Evolutionary conservation across 2,329 filamentous ascomycete genomes (phyloP).

Genomic region (Akanthomyces uredinophilus): DNA sequence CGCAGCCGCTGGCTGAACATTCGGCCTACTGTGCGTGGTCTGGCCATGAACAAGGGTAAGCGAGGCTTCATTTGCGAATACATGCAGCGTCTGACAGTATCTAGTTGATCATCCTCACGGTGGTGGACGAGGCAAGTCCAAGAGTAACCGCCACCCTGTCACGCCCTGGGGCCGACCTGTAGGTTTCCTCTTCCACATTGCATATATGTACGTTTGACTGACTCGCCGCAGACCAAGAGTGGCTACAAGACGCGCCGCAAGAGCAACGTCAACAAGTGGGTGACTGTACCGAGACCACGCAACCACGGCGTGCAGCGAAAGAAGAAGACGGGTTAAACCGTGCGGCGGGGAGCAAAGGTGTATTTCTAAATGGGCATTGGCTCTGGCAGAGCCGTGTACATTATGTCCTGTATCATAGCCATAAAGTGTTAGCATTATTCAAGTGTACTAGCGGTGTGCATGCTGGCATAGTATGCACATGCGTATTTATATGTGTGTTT

Average conservation of each 20-base stretch:
- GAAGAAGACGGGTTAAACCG: constrained; percentile 40
- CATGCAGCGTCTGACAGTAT: constrained; percentile 15
- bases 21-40: constrained; percentile 88
- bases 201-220: constrained; percentile 19
- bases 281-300: constrained; percentile 75
- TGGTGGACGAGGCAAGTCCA: constrained; percentile 98
- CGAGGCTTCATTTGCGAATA: constrained; percentile 12
- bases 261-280: constrained; percentile 85
- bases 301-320: constrained; percentile 86
- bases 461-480: neutral
- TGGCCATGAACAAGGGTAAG: constrained; percentile 95
- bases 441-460: neutral
- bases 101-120: constrained; percentile 91
- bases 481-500: neutral
- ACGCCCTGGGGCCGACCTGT: constrained; percentile 96
- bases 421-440: constrained; percentile 4
- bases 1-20: constrained; percentile 91
- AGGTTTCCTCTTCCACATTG: constrained; percentile 38
- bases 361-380: constrained; percentile 12
- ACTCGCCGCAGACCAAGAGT: constrained; percentile 59
- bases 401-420: constrained; percentile 15
- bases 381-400: constrained; percentile 14
- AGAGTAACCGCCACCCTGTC: constrained; percentile 93
- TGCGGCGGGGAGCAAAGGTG: neutral
- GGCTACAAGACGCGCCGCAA: constrained; percentile 89